These are phyloP conservation scores for Backusella circina DNA, from an alignment of 192 early-diverging fungal species.

Conservation along the genomic window DNA sequence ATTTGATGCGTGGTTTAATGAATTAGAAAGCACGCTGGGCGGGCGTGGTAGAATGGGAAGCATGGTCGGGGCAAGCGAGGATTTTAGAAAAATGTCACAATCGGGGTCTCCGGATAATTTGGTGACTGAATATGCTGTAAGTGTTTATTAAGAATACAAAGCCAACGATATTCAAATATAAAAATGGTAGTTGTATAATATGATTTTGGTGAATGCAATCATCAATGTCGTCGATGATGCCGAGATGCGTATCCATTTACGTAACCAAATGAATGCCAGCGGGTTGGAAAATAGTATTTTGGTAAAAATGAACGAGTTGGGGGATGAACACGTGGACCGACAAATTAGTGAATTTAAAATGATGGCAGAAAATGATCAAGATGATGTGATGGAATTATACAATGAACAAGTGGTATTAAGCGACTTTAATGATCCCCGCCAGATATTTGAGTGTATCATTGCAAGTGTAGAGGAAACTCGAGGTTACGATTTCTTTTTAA, in stretches of 20 bases:
- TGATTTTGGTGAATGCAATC: slow-evolving; percentile 75
- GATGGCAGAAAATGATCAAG: slow-evolving; percentile 40
- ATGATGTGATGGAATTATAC: slow-evolving; percentile 58
- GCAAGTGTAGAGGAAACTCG: slow-evolving; percentile 65
- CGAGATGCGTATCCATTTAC: slow-evolving; percentile 66
- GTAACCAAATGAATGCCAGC: slow-evolving; percentile 67
- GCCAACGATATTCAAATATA: neutral
- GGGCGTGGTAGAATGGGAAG: slow-evolving; percentile 77
- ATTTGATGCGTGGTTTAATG: slow-evolving; percentile 75
- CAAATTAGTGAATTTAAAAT: slow-evolving; percentile 24
- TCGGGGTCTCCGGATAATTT: slow-evolving; percentile 57
- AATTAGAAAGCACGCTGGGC: slow-evolving; percentile 63
- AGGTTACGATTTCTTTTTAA: slow-evolving; percentile 71
- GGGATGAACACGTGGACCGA: slow-evolving; percentile 40
- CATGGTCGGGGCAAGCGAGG: slow-evolving; percentile 69
- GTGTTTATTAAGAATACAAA: neutral
- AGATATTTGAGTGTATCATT: slow-evolving; percentile 70
- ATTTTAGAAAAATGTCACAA: slow-evolving; percentile 60
- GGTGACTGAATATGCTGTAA: slow-evolving; percentile 65
- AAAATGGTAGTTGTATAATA: slow-evolving; percentile 53
- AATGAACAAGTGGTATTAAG: slow-evolving; percentile 58
- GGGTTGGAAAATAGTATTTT: slow-evolving; percentile 61
- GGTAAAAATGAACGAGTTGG: slow-evolving; percentile 47
- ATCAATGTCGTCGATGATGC: slow-evolving; percentile 72
- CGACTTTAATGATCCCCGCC: slow-evolving; percentile 70